A percentile compares a stretch with the other conserved stretches of the same genome.
These are phyloP conservation scores for Rhizomucor pusillus DNA, from an alignment of 371 early-diverging fungal species.

Conservation along the genomic window DNA sequence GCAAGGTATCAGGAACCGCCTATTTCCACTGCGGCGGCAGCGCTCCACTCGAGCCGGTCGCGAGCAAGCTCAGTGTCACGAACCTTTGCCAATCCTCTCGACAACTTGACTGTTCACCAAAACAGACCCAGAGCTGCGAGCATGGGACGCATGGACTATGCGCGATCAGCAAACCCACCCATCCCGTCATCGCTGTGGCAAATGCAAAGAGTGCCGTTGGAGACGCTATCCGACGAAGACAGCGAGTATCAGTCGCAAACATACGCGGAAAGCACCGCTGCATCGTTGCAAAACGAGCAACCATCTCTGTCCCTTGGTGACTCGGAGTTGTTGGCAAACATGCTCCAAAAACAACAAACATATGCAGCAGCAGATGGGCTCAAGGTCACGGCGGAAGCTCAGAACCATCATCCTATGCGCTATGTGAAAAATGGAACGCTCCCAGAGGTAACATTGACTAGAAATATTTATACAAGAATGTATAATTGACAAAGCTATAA, in stretches of 20 bases:
- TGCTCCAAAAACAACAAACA: slow-evolving; percentile 22
- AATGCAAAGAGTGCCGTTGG: slow-evolving; percentile 44
- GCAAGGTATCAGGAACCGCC: slow-evolving; percentile 47
- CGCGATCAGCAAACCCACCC: slow-evolving; percentile 24
- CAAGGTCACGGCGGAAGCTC: slow-evolving; percentile 4
- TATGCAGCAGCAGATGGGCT: slow-evolving; percentile 1
- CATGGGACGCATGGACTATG: slow-evolving; percentile 57
- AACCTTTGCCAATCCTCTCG: slow-evolving; percentile 33
- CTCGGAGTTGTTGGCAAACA: slow-evolving; percentile 46
- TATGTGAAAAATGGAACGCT: slow-evolving; percentile 13
- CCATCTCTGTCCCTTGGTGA: slow-evolving; percentile 42
- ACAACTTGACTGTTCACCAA: slow-evolving; percentile 48
- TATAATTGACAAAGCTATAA: not conserved
- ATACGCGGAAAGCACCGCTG: not conserved
- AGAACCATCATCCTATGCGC: slow-evolving; percentile 6
- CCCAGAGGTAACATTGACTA: slow-evolving; percentile 14
- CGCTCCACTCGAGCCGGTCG: slow-evolving; percentile 6
- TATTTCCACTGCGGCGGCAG: slow-evolving; percentile 1
- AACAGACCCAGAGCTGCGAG: slow-evolving; percentile 61
- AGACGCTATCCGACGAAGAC: slow-evolving; percentile 39
- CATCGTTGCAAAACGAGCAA: not conserved
- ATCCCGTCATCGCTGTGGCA: slow-evolving; percentile 36
- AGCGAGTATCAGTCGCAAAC: slow-evolving; percentile 5
- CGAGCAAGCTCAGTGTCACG: slow-evolving; percentile 30
- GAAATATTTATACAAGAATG: not conserved